Percentiles rank a stretch among this genome's conserved stretches.
Conservation (phyloP, 1,139 yeast genomes). For the Yamadazyma trypodendri region DNA sequence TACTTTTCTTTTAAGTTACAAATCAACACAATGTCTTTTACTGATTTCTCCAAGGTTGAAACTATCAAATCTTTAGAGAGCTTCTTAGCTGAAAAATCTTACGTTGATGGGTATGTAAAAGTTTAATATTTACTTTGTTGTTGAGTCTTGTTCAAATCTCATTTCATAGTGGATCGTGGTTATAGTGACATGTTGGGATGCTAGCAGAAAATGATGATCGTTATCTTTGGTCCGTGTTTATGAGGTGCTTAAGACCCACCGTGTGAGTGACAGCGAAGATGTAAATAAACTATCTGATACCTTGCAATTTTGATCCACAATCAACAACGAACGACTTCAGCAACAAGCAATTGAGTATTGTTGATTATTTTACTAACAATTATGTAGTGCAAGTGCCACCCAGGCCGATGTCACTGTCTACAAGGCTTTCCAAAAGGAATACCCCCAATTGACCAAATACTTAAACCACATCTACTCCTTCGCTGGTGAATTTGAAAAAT, state of each 20-base stretch:
- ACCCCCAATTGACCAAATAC: slow-evolving; percentile 97
- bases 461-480: slow-evolving; percentile 95
- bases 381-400: slow-evolving; percentile 70
- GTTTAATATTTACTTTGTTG: too few relatives aligned
- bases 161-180: too few relatives aligned
- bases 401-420: slow-evolving; percentile 93
- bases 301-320: background rate
- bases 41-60: slow-evolving; percentile 78
- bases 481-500: slow-evolving; percentile 75
- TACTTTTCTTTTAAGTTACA: background rate
- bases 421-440: slow-evolving; percentile 92
- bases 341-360: too few relatives aligned
- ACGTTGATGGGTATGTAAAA: slow-evolving; percentile 84
- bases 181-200: too few relatives aligned
- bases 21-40: slow-evolving; percentile 57
- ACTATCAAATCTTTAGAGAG: slow-evolving; percentile 83
- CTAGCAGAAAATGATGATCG: slow-evolving; percentile 55
- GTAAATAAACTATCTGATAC: slow-evolving; percentile 43
- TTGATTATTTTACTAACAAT: slow-evolving; percentile 10
- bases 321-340: background rate
- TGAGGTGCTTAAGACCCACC: slow-evolving; percentile 95
- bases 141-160: too few relatives aligned
- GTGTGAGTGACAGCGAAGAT: slow-evolving; percentile 76
- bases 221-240: slow-evolving; percentile 92
- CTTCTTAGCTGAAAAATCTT: slow-evolving; percentile 87